A percentile compares a stretch with the other conserved stretches of the same genome.
Conservation (phyloP, 176 grass and related monocot genomes). For the Eragrostis curvula region DNA sequence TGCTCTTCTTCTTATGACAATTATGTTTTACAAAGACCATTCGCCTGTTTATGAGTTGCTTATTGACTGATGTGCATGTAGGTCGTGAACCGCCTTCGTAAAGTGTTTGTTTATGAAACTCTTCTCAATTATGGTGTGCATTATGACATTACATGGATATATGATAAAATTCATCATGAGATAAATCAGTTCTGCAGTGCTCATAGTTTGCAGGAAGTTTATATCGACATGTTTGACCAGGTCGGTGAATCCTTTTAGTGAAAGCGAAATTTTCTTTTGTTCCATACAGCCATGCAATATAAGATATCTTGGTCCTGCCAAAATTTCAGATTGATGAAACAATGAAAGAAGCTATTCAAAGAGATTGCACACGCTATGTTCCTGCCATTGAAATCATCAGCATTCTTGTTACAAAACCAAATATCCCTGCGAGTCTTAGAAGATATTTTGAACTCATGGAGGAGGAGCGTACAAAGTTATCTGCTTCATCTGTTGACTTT, state of each 20-base stretch:
- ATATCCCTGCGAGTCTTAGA: constrained; percentile 87
- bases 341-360: constrained; percentile 99
- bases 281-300: not conserved
- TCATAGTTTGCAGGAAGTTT: constrained; percentile 96
- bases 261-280: constrained; percentile 9
- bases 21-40: constrained; percentile 22
- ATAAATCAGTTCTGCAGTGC: constrained; percentile 99
- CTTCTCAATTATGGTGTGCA: constrained; percentile 93
- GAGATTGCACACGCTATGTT: constrained; percentile 91
- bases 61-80: constrained; percentile 29
- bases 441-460: constrained; percentile 99
- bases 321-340: constrained; percentile 91
- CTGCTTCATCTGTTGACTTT: constrained; percentile 6
- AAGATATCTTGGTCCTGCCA: constrained; percentile 26
- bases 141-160: constrained; percentile 99
- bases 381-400: constrained; percentile 95
- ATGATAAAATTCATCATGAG: constrained; percentile 99
- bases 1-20: constrained; percentile 19
- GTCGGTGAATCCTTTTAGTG: constrained; percentile 47
- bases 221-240: constrained; percentile 99
- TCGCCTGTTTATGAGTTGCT: constrained; percentile 23
- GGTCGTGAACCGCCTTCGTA: constrained; percentile 95
- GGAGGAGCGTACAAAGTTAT: constrained; percentile 98
- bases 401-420: constrained; percentile 95
- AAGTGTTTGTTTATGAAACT: constrained; percentile 87